phyloP scores from a whole-genome alignment of 345 rosid species.

The Hevea brasiliensis region DNA sequence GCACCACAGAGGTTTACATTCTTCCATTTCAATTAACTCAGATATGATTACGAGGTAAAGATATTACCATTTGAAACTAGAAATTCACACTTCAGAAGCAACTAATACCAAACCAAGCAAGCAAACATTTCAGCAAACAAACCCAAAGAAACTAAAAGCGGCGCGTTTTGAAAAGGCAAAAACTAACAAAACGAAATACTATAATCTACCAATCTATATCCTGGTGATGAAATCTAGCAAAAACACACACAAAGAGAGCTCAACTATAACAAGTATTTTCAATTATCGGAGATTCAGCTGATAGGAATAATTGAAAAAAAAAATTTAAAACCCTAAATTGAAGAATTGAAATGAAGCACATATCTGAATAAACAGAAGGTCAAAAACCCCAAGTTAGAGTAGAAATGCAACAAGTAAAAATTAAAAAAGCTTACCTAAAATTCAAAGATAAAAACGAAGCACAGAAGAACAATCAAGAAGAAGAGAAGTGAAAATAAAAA shows the following conservation, averaged over 20 bases:
- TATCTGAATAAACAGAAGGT: neutral
- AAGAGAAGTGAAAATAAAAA: neutral
- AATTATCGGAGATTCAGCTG: neutral
- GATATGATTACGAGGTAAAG: neutral
- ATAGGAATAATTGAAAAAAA: neutral
- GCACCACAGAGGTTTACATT: neutral
- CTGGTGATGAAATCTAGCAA: neutral
- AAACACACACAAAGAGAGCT: neutral
- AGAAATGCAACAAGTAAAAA: neutral
- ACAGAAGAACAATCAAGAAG: neutral
- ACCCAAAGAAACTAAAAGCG: neutral
- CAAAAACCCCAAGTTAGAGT: slow-evolving; percentile 17
- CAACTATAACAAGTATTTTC: neutral
- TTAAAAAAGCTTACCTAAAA: neutral
- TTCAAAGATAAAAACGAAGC: neutral
- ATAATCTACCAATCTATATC: neutral
- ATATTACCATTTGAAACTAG: neutral
- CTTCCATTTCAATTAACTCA: neutral
- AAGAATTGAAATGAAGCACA: neutral
- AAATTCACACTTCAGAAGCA: too few relatives aligned
- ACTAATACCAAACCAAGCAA: neutral
- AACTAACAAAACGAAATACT: neutral
- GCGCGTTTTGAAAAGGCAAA: neutral
- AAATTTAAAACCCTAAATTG: neutral
- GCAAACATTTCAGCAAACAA: neutral